These are phyloP conservation scores for Thielaviopsis ethacetica DNA, from an alignment of 2,329 filamentous ascomycete species.

Conservation along the genomic window DNA sequence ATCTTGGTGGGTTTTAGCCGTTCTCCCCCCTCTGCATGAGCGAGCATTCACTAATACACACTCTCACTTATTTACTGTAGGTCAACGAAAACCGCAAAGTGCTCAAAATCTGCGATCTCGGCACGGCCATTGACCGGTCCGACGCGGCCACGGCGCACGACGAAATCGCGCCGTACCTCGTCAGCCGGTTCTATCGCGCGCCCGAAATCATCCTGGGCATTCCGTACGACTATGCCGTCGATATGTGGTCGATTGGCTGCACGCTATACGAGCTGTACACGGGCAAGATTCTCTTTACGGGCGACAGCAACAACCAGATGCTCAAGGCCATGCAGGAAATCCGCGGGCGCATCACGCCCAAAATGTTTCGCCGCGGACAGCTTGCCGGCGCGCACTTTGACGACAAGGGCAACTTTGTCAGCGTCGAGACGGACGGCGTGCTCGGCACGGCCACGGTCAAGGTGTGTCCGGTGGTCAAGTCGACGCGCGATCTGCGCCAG, in stretches of 20 bases:
- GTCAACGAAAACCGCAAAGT: slow-evolving; percentile 68
- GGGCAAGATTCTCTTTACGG: slow-evolving; percentile 91
- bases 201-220: slow-evolving; percentile 97
- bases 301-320: slow-evolving; percentile 97
- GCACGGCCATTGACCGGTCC: slow-evolving; percentile 81
- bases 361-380: slow-evolving; percentile 70
- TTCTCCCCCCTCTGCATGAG: too few species aligned
- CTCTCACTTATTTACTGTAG: slow-evolving; percentile 20
- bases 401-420: slow-evolving; percentile 67
- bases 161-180: slow-evolving; percentile 84
- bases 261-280: slow-evolving; percentile 95
- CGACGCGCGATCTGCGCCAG: slow-evolving; percentile 66
- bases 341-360: slow-evolving; percentile 77
- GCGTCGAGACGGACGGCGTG: slow-evolving; percentile 71
- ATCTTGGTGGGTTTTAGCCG: slow-evolving; percentile 47
- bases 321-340: slow-evolving; percentile 91
- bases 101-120: slow-evolving; percentile 90
- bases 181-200: slow-evolving; percentile 92
- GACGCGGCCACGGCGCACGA: slow-evolving; percentile 57
- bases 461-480: slow-evolving; percentile 54
- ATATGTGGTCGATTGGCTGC: slow-evolving; percentile 96
- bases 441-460: slow-evolving; percentile 63
- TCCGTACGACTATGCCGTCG: slow-evolving; percentile 82
- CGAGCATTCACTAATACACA: slow-evolving; percentile 15
- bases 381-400: slow-evolving; percentile 69